Evolutionary conservation across 1,284 basidiomycete species (phyloP).

Genomic region (Ceraceosorus bombacis): DNA sequence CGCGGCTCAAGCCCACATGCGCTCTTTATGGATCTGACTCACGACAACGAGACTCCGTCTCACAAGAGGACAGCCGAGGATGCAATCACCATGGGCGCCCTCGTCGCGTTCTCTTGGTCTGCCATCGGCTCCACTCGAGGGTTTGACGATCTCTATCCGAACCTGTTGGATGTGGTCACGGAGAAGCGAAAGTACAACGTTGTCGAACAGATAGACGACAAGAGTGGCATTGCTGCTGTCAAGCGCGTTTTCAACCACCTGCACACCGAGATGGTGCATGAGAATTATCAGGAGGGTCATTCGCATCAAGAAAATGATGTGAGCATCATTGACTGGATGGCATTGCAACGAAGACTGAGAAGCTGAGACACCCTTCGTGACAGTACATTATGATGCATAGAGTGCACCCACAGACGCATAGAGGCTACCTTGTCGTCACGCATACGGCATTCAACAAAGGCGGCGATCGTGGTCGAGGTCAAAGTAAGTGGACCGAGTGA

Average conservation of each 20-base stretch:
- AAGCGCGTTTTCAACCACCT: conserved; percentile 40
- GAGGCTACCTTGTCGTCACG: conserved; percentile 33
- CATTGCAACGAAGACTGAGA: no score
- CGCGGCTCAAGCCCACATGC: conserved; percentile 38
- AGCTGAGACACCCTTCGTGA: no score
- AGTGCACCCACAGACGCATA: conserved; percentile 40
- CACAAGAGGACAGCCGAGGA: conserved; percentile 40
- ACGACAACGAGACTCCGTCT: conserved; percentile 43
- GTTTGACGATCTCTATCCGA: conserved; percentile 41
- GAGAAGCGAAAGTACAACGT: conserved; percentile 34
- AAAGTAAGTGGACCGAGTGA: conserved; percentile 21
- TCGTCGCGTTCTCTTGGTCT: conserved; percentile 42
- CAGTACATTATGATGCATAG: conserved; percentile 36
- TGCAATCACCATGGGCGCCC: conserved; percentile 41
- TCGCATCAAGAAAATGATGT: conserved; percentile 36
- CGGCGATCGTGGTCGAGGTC: conserved; percentile 2
- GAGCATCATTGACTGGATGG: no score
- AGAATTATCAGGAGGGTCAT: conserved; percentile 36
- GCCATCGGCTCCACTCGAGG: conserved; percentile 42
- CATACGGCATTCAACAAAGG: conserved; percentile 31
- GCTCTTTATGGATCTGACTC: conserved; percentile 43
- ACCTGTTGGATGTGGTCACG: conserved; percentile 33
- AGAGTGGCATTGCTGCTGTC: conserved; percentile 27
- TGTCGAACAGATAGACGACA: conserved; percentile 18
- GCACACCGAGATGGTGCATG: conserved; percentile 39